phyloP scores from a whole-genome alignment of 1,139 yeast genomes.

The Geotrichum bryndzae region DNA sequence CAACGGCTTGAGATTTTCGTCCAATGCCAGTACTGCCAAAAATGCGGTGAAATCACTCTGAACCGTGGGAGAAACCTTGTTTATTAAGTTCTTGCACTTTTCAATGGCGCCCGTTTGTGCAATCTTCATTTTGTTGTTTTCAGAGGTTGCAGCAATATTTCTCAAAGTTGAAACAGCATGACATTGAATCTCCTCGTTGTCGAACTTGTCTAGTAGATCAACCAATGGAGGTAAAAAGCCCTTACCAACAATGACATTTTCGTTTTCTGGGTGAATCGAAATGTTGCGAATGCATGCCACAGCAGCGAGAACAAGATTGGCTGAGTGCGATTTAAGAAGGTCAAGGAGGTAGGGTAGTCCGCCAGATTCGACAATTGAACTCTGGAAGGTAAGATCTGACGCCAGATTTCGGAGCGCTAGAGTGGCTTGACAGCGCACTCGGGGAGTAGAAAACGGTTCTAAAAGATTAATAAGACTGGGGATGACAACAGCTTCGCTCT shows the following conservation, averaged over 20 bases:
- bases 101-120: constrained; percentile 69
- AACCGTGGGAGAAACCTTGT: constrained; percentile 77
- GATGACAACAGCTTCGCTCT: constrained; percentile 70
- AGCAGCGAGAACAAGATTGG: constrained; percentile 78
- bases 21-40: constrained; percentile 91
- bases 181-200: constrained; percentile 93
- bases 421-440: constrained; percentile 98
- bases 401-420: constrained; percentile 92
- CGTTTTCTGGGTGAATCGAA: constrained; percentile 93
- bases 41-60: constrained; percentile 97
- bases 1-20: constrained; percentile 87
- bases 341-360: constrained; percentile 93
- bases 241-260: constrained; percentile 93
- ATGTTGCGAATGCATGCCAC: constrained; percentile 97
- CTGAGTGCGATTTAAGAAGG: constrained; percentile 82
- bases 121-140: constrained; percentile 84
- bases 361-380: constrained; percentile 81
- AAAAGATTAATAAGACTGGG: constrained; percentile 82
- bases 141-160: constrained; percentile 92
- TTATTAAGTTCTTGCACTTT: constrained; percentile 82
- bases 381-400: constrained; percentile 83
- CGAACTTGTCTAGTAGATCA: constrained; percentile 72
- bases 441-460: constrained; percentile 82
- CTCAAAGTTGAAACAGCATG: constrained; percentile 95
- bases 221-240: constrained; percentile 92